Evolutionary conservation across 1,284 basidiomycete species (phyloP).

Genomic region (Coniophora puteana): DNA sequence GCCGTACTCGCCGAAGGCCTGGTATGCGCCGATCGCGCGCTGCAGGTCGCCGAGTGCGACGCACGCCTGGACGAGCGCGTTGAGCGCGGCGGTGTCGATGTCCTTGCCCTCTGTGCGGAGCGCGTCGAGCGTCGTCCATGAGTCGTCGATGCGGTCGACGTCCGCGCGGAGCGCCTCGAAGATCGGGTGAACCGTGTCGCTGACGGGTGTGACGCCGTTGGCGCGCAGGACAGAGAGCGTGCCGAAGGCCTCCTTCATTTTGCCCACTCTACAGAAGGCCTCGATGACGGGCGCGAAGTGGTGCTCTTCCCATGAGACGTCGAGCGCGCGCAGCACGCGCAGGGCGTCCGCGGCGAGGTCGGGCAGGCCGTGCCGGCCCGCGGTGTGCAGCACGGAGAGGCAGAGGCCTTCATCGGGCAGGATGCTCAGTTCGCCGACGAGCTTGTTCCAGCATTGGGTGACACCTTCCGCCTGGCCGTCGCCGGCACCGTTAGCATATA

Average conservation of each 20-base stretch:
- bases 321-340: constrained; percentile 43
- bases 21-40: constrained; percentile 76
- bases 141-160: constrained; percentile 56
- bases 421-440: constrained; percentile 47
- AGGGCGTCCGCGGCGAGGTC: constrained; percentile 67
- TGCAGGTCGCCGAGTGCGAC: constrained; percentile 65
- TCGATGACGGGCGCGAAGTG: constrained; percentile 71
- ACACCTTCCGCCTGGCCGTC: constrained; percentile 61
- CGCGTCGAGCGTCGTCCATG: constrained; percentile 64
- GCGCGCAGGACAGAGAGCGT: constrained; percentile 54
- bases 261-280: constrained; percentile 49
- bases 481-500: too few species aligned
- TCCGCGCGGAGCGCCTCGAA: constrained; percentile 43
- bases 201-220: constrained; percentile 39
- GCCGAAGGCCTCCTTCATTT: constrained; percentile 56
- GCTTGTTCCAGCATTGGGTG: constrained; percentile 56
- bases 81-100: constrained; percentile 59
- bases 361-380: constrained; percentile 66
- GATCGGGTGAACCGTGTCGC: constrained; percentile 50
- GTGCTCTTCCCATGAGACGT: constrained; percentile 56
- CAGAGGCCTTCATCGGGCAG: constrained; percentile 75
- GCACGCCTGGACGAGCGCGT: constrained; percentile 64
- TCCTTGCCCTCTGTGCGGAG: constrained; percentile 48
- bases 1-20: constrained; percentile 52
- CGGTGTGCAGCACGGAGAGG: constrained; percentile 64